phyloP scores from a whole-genome alignment of 106 monocot species.

The Gastrodia elata region DNA sequence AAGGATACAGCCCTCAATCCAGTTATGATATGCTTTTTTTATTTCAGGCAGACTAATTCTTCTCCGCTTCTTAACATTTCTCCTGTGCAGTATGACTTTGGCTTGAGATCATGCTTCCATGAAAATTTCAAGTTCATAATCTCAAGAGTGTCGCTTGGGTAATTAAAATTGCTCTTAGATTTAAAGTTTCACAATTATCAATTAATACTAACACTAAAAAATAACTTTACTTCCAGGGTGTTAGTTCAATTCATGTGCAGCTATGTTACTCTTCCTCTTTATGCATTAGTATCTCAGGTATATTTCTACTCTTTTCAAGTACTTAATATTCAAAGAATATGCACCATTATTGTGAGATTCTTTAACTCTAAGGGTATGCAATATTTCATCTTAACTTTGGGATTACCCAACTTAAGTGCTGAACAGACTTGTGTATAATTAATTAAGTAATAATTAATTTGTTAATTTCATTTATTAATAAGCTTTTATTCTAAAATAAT shows the following conservation, averaged over 20 bases:
- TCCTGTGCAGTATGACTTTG: conserved; percentile 60
- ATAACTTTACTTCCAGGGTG: conserved; percentile 21
- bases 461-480: too few species aligned
- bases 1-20: conserved; percentile 11
- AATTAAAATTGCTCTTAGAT: conserved; percentile 15
- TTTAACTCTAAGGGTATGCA: neutral
- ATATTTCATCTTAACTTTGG: too few species aligned
- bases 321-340: neutral
- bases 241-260: conserved; percentile 60
- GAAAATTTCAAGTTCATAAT: conserved; percentile 36
- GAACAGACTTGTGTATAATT: too few species aligned
- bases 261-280: conserved; percentile 76
- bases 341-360: neutral
- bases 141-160: conserved; percentile 57
- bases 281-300: conserved; percentile 78
- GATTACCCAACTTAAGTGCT: too few species aligned
- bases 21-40: neutral
- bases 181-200: too few species aligned
- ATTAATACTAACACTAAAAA: neutral
- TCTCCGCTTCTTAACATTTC: neutral
- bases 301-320: neutral
- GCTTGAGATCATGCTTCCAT: conserved; percentile 77
- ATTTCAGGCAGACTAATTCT: neutral
- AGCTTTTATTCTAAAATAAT: too few species aligned
- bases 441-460: too few species aligned